Base-by-base conservation (phyloP, 225 moss, liverwort and hornwort genomes). In the Physcomitrellopsis africana region DNA sequence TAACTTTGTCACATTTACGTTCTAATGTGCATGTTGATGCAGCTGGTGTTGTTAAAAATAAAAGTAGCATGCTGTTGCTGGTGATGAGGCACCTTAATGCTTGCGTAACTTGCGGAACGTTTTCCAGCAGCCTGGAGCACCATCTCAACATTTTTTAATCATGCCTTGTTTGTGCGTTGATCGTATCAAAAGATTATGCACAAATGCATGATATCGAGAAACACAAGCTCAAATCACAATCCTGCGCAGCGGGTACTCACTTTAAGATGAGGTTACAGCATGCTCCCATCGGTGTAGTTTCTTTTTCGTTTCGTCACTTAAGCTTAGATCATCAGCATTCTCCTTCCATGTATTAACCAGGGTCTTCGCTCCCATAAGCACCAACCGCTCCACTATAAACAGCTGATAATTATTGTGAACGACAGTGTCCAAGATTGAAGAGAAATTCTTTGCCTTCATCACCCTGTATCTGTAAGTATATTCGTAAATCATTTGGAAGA, bases 281-380 rank as follows among this genome's bases (percentile, higher is more conserved):
- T 61, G 64, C 42, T 72, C 26, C 85, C 82, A 76, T 75, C 75
- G 67, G 32, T 27, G 77, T 10, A 46, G 19, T 37, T 70, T 69
- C 76, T 82, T 89, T 71, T 89, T 86, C 11, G 63, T 18, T 63
- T 89, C 89, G 8, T 86, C 89, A 67, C 84, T 86, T 57, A 89
- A 84, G 81, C 86, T 86, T 16, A 82, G 65, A 60, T 86, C 89
- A 8, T 74, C 77, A 11, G 62, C 51, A 20, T 80, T 70, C 49
- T 89, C 89, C 70, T 89, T 89, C 86, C 89, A 89, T 6, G 89
- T 86, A 69, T 70, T 89, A 10, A 89, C 84, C 64, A 80, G 8
- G 45, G 77, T 82, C 72, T 67, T 84, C 2, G 89, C 89, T 69
- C 86, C 86, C 0, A 70, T 47, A 51, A 80, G 46, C 62, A 89